Evolutionary conservation across 2,329 filamentous ascomycete genomes (phyloP).

Genomic region (Neodidymelliopsis sp.): DNA sequence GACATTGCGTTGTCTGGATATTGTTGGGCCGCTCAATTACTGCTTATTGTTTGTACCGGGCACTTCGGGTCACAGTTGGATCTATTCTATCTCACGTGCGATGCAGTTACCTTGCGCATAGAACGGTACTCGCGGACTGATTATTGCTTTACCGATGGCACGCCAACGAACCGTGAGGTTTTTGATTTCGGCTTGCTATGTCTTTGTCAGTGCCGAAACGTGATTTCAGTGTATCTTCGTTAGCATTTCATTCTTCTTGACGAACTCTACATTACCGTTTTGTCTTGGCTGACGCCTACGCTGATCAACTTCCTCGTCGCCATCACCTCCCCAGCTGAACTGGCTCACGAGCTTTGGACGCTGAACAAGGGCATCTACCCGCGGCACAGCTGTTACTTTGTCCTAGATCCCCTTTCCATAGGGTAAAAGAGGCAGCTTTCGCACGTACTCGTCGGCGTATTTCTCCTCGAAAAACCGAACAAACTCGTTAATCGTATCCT

Average conservation of each 20-base stretch:
- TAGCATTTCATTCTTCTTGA: neutral
- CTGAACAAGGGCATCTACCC: neutral
- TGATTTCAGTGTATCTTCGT: too few relatives aligned
- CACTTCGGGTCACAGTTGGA: too few relatives aligned
- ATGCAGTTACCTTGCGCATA: too few relatives aligned
- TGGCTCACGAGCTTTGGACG: constrained; percentile 1
- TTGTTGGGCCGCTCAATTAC: neutral
- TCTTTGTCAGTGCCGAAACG: too few relatives aligned
- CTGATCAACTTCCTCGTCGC: neutral
- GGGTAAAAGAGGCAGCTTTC: neutral
- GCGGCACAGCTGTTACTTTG: neutral
- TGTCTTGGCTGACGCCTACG: neutral
- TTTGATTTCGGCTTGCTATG: too few relatives aligned
- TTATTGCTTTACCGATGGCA: neutral
- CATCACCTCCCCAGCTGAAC: constrained; percentile 6
- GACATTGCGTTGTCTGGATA: neutral
- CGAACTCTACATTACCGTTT: neutral
- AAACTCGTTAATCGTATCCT: neutral
- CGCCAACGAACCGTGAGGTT: neutral
- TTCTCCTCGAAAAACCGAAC: neutral
- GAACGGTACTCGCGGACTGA: neutral
- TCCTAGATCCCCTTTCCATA: neutral
- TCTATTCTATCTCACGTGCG: too few relatives aligned
- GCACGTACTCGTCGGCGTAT: neutral
- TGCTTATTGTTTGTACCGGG: too few relatives aligned